Conservation (phyloP, 139 green algal species). For the Auxenochlorella pyrenoidosa region DNA sequence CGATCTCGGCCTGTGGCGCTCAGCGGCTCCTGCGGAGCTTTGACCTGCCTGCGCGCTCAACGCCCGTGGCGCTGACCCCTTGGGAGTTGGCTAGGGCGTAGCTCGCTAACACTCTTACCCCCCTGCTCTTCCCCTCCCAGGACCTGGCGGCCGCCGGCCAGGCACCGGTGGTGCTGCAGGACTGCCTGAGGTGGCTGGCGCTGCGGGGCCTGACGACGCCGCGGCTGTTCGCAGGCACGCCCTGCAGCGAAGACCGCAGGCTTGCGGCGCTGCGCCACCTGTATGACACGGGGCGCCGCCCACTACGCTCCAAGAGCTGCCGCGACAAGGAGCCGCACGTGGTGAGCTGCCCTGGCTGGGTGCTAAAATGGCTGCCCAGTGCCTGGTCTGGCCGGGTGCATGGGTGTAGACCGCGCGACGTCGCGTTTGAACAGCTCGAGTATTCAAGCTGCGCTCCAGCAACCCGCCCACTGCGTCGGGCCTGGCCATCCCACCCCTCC, state of each 20-base stretch:
- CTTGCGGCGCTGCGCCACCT: constrained; percentile 32
- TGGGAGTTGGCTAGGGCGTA: too few species aligned
- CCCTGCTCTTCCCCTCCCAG: constrained; percentile 1
- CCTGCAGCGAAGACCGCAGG: constrained; percentile 14
- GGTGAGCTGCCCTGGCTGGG: not conserved
- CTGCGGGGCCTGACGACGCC: constrained; percentile 20
- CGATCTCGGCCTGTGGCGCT: too few species aligned
- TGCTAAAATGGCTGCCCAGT: not conserved
- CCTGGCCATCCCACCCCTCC: not conserved
- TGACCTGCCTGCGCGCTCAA: too few species aligned
- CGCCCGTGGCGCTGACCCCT: too few species aligned
- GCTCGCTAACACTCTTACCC: not conserved
- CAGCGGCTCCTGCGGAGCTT: too few species aligned
- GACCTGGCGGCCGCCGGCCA: constrained; percentile 39
- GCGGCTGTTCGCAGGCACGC: constrained; percentile 19
- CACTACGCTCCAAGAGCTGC: constrained; percentile 38
- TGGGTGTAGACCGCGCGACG: not conserved
- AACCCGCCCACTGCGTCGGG: too few species aligned
- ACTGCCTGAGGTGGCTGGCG: constrained; percentile 45
- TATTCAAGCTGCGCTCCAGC: not conserved
- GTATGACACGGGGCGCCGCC: constrained; percentile 39
- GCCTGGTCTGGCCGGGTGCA: not conserved
- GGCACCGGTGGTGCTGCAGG: constrained; percentile 41
- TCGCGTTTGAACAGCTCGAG: not conserved
- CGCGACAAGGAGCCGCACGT: constrained; percentile 29